A percentile compares a stretch with the other conserved stretches of the same genome.
Conservation (phyloP, 345 rosid species). For the Abelmoschus esculentus region DNA sequence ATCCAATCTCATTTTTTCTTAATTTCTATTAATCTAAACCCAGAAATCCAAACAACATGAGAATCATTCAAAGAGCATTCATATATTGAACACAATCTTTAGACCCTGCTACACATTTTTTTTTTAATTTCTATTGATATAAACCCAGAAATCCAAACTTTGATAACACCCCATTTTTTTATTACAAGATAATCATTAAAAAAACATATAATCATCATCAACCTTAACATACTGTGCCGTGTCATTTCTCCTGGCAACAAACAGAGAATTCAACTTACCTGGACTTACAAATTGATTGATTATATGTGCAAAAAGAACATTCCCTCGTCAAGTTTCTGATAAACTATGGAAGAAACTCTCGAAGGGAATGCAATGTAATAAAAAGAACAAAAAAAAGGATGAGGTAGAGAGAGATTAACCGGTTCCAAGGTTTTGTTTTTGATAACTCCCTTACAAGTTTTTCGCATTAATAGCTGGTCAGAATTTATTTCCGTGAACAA, state of each 20-base stretch:
- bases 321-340: slow-evolving; percentile 29
- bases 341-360: slow-evolving; percentile 19
- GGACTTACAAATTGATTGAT: neutral
- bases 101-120: slow-evolving; percentile 10
- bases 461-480: slow-evolving; percentile 31
- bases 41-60: neutral
- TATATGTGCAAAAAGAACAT: slow-evolving; percentile 15
- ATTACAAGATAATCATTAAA: neutral
- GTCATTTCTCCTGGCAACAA: neutral
- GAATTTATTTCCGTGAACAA: slow-evolving; percentile 7
- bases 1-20: neutral
- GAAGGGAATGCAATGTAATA: slow-evolving; percentile 1
- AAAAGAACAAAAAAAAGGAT: neutral
- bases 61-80: too few relatives aligned
- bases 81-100: neutral
- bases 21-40: neutral
- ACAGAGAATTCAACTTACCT: neutral
- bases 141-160: too few relatives aligned
- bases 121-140: slow-evolving; percentile 1
- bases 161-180: neutral
- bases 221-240: too few relatives aligned
- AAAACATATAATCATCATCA: neutral
- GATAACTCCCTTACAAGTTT: slow-evolving; percentile 16
- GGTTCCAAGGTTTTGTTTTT: neutral
- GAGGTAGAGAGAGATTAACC: slow-evolving; percentile 5